phyloP scores from a whole-genome alignment of 768 basidiomycete genomes.

The Panaeolus cyanescens region DNA sequence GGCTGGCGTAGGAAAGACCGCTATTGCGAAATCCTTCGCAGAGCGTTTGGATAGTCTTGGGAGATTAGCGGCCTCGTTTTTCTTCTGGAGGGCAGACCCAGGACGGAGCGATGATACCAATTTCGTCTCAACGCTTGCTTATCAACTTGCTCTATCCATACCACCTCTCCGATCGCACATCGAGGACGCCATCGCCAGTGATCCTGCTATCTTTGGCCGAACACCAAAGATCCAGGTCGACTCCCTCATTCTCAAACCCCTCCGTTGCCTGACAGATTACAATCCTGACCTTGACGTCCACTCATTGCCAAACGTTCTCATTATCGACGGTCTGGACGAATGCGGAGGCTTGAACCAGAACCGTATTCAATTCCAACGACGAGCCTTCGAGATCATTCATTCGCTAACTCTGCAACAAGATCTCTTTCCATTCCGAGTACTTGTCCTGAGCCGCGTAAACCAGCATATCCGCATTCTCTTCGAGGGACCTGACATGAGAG shows the following conservation, averaged over 20 bases:
- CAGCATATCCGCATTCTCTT: too few relatives aligned
- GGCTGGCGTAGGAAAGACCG: constrained; percentile 25
- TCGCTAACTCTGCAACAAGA: too few relatives aligned
- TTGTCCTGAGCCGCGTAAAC: too few relatives aligned
- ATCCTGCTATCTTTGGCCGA: constrained; percentile 11
- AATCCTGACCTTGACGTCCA: neutral
- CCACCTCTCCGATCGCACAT: constrained; percentile 7
- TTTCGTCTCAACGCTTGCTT: constrained; percentile 31
- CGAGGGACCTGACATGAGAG: too few relatives aligned
- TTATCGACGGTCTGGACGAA: constrained; percentile 28
- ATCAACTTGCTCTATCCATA: constrained; percentile 20
- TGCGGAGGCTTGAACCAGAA: constrained; percentile 10
- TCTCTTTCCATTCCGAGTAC: too few relatives aligned
- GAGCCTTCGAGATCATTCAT: too few relatives aligned
- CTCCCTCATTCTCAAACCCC: constrained; percentile 3
- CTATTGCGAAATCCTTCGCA: constrained; percentile 23
- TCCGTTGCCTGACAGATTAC: neutral
- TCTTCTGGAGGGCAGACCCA: constrained; percentile 31
- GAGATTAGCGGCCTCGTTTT: constrained; percentile 28
- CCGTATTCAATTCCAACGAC: too few relatives aligned
- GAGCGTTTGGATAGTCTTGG: constrained; percentile 16
- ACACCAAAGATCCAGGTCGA: constrained; percentile 6
- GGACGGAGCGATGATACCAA: constrained; percentile 22
- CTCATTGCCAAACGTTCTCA: constrained; percentile 9
- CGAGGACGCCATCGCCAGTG: constrained; percentile 4